Conservation (phyloP, 2,329 filamentous ascomycete genomes). For the Claviceps arundinis region DNA sequence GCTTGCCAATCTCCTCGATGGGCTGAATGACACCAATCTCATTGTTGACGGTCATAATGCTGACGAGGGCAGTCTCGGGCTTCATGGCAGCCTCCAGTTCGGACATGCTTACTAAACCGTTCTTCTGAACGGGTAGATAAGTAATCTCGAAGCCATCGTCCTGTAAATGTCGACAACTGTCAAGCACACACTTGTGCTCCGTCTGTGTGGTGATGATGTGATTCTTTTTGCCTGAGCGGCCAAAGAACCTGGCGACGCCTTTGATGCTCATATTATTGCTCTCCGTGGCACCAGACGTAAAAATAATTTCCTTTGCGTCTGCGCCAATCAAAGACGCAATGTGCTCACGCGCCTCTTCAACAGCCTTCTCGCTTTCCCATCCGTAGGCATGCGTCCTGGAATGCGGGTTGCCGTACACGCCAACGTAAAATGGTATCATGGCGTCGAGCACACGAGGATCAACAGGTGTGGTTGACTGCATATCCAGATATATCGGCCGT, state of each 20-base stretch:
- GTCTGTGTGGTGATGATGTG: constrained; percentile 97
- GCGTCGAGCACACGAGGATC: constrained; percentile 91
- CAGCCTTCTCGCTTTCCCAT: constrained; percentile 93
- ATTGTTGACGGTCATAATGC: constrained; percentile 98
- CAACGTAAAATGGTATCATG: constrained; percentile 91
- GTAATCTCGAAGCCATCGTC: constrained; percentile 94
- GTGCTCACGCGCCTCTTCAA: constrained; percentile 74
- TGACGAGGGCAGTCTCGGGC: constrained; percentile 83
- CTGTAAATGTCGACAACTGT: constrained; percentile 92
- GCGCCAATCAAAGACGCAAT: constrained; percentile 82
- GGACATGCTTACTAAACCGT: constrained; percentile 73
- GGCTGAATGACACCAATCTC: constrained; percentile 99
- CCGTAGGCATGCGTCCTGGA: constrained; percentile 96
- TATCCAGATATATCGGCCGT: constrained; percentile 92
- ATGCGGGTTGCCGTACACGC: constrained; percentile 92
- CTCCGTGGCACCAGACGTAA: constrained; percentile 94
- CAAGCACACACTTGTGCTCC: constrained; percentile 96
- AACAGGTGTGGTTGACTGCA: constrained; percentile 92
- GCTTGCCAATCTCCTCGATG: constrained; percentile 78
- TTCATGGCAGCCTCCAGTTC: constrained; percentile 80
- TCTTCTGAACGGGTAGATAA: constrained; percentile 82
- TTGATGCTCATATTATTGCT: constrained; percentile 99
- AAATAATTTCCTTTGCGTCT: constrained; percentile 95
- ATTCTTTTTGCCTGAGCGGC: constrained; percentile 86
- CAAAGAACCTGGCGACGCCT: constrained; percentile 91